Evolutionary conservation across 306 rosid genomes (phyloP).

Genomic region (Rosa lucieae): DNA sequence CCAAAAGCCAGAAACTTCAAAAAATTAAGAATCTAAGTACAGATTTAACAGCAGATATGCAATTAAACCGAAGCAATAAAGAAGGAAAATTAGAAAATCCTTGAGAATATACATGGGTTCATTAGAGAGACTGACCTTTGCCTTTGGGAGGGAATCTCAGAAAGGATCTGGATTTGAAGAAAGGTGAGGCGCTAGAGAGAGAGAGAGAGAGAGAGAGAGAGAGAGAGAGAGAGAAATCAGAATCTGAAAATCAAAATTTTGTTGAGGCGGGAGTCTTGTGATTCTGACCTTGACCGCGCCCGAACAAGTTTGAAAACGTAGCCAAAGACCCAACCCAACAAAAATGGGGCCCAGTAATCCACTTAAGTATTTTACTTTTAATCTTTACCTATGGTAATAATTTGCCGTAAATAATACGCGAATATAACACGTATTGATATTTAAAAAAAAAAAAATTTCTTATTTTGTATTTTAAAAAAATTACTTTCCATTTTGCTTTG

Average conservation of each 20-base stretch:
- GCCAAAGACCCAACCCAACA: neutral
- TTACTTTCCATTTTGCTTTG: too few relatives aligned
- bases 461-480: too few relatives aligned
- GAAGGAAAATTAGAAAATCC: neutral
- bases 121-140: neutral
- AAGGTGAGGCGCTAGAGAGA: neutral
- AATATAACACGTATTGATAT: too few relatives aligned
- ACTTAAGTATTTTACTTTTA: too few relatives aligned
- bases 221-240: neutral
- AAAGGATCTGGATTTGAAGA: neutral
- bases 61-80: neutral
- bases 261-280: conserved; percentile 1
- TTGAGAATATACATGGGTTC: neutral
- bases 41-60: neutral
- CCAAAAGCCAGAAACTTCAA: neutral
- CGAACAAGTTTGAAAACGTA: neutral
- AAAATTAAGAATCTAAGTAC: neutral
- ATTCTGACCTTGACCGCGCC: neutral
- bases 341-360: neutral
- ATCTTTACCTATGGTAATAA: too few relatives aligned
- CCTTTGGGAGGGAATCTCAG: neutral
- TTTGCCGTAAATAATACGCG: too few relatives aligned
- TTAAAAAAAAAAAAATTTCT: too few relatives aligned
- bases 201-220: neutral
- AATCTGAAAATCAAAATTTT: conserved; percentile 8